phyloP scores from a whole-genome alignment of 805 yeast genomes.

The Vanderwaltozyma polyspora region DNA sequence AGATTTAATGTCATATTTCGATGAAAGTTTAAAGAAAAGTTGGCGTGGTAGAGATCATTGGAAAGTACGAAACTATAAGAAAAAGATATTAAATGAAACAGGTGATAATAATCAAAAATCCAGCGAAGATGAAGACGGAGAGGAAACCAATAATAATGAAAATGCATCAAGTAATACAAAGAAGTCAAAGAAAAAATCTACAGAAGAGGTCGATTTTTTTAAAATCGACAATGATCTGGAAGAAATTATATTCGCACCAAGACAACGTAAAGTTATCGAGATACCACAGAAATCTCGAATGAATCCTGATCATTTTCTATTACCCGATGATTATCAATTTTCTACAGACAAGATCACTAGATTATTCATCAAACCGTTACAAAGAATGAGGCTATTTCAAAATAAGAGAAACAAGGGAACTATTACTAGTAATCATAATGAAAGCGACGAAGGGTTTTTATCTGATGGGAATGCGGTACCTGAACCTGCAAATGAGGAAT shows the following conservation, averaged over 20 bases:
- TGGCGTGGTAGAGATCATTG: constrained; percentile 95
- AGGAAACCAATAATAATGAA: not conserved
- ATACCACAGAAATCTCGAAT: constrained; percentile 33
- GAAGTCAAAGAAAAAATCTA: constrained; percentile 28
- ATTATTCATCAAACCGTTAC: constrained; percentile 57
- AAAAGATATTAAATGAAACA: constrained; percentile 10
- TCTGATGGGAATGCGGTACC: constrained; percentile 9
- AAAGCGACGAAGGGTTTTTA: not conserved
- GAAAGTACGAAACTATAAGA: constrained; percentile 60
- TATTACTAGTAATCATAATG: not conserved
- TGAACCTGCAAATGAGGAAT: constrained; percentile 49
- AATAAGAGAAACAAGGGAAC: constrained; percentile 4
- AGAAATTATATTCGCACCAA: constrained; percentile 31
- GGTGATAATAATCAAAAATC: not conserved
- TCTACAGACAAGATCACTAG: constrained; percentile 56
- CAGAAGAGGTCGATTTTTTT: constrained; percentile 34
- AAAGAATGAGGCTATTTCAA: constrained; percentile 29
- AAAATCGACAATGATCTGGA: constrained; percentile 30
- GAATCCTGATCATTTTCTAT: constrained; percentile 34
- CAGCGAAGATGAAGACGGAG: not conserved
- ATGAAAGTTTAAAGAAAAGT: constrained; percentile 50
- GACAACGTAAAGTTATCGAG: constrained; percentile 26
- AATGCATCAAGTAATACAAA: constrained; percentile 1
- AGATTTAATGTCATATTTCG: constrained; percentile 73
- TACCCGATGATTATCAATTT: constrained; percentile 69